Evolutionary conservation across 2,329 filamentous ascomycete species (phyloP), one percentile per base, ranked within the genome.

Genomic region (Sporothrix dimorphospora): DNA sequence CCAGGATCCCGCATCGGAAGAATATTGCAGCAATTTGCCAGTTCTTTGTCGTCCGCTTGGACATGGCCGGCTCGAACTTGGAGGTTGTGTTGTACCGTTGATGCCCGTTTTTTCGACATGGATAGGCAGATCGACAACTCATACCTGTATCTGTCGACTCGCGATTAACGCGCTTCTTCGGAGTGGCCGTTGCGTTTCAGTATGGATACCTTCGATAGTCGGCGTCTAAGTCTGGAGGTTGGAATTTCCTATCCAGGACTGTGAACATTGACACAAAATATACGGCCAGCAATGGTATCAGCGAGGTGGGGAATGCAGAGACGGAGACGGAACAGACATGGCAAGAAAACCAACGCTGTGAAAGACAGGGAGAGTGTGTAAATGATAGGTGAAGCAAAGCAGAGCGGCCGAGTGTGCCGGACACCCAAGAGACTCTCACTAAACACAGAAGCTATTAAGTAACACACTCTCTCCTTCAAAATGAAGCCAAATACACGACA

Each of bases 91-190:
- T 19, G 8, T 49, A 1, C 6, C 19, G 47, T n/a, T n/a, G 47
- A 21, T 6, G 19, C 47, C 19, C 47, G 11, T n/a, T 49, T 45
- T 12, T 19, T 42, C 34, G 14, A 63, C 59, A 63, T 45, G 38
- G 38, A 16, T 21, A 45, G 21, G 59, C 21, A 65, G 38, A 45
- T 65, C 59, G 12, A 16, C 11, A 65, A 45, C 38, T 42, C 38
- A 27, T 42, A 4, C 38, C 12, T 63, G 59, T 16, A 24, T 24
- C 7, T 42, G 2, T 45, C n/a, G 21, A 45, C 59, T 45, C 9
- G 38, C 40, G 59, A 65, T 65, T 45, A 45, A 45, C 59, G 40
- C 59, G 38, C 59, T 27, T 65, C 38, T 63, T 63, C 57, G 57
- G 57, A 9, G 16, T 30, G 51, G 51, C 24, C 51, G 24, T 5